These are phyloP conservation scores for Nannochloropsis salina DNA, from an alignment of 108 stramenopile genomes.

Conservation along the genomic window DNA sequence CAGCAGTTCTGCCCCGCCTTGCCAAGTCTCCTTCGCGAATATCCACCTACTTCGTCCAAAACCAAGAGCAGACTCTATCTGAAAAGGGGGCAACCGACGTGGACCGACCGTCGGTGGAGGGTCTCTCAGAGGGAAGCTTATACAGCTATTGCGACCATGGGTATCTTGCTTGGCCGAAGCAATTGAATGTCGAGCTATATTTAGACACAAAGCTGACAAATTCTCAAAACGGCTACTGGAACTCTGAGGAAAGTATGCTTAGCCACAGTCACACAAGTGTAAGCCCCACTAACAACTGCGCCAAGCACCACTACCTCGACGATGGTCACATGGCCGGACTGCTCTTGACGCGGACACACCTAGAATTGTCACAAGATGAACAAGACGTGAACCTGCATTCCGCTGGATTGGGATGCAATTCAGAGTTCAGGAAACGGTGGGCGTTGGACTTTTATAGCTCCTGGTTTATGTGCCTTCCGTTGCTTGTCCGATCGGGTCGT, in stretches of 20 bases:
- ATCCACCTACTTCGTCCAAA: no score
- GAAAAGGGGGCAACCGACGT: not conserved
- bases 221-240: no score
- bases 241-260: not conserved
- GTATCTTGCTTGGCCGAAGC: not conserved
- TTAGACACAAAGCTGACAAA: not conserved
- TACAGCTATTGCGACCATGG: conserved; percentile 4
- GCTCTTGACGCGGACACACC: not conserved
- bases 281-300: not conserved
- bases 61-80: not conserved
- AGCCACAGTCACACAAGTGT: not conserved
- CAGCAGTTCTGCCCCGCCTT: not conserved
- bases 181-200: not conserved
- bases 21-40: not conserved
- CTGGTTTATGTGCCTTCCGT: not conserved
- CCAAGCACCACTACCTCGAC: not conserved
- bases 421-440: not conserved
- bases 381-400: not conserved
- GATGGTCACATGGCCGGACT: conserved; percentile 19
- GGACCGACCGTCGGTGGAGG: not conserved
- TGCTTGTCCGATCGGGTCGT: not conserved
- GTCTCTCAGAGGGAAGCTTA: not conserved
- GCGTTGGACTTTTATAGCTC: conserved; percentile 1
- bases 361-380: conserved; percentile 15
- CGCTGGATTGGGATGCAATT: not conserved